These are phyloP conservation scores for Aspergillus steynii DNA, from an alignment of 495 filamentous ascomycete species.

Conservation along the genomic window DNA sequence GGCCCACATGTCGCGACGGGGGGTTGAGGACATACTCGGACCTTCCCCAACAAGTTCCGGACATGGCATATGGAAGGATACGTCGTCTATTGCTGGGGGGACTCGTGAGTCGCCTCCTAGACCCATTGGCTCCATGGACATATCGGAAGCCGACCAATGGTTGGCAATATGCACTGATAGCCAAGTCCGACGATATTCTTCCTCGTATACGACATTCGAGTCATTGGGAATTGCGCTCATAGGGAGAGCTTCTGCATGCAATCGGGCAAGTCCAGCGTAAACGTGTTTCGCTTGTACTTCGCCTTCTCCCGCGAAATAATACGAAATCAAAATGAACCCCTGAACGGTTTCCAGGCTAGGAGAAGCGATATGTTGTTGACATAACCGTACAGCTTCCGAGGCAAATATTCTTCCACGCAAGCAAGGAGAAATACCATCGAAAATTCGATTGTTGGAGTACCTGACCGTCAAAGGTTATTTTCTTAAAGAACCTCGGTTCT, in stretches of 20 bases:
- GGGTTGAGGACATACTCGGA: background rate
- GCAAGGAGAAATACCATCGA: slow-evolving; percentile 14
- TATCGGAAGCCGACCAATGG: slow-evolving; percentile 25
- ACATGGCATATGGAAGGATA: slow-evolving; percentile 14
- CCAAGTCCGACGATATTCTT: slow-evolving; percentile 23
- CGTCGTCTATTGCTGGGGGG: slow-evolving; percentile 22
- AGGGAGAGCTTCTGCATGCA: slow-evolving; percentile 24
- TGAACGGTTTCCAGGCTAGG: slow-evolving; percentile 26
- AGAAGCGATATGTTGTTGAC: slow-evolving; percentile 11
- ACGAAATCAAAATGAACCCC: slow-evolving; percentile 20
- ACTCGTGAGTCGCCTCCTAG: slow-evolving; percentile 4
- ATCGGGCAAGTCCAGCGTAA: slow-evolving; percentile 24
- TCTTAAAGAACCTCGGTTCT: no score
- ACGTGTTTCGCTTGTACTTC: slow-evolving; percentile 22
- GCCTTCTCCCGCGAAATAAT: slow-evolving; percentile 25
- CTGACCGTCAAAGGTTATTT: slow-evolving; percentile 5
- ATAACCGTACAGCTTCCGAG: slow-evolving; percentile 13
- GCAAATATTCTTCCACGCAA: slow-evolving; percentile 19
- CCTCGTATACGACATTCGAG: slow-evolving; percentile 12
- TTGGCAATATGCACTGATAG: slow-evolving; percentile 23
- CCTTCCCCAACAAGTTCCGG: slow-evolving; percentile 6
- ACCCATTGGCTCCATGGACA: slow-evolving; percentile 19
- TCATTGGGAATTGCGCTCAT: background rate
- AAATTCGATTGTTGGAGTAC: slow-evolving; percentile 19
- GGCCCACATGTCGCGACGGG: slow-evolving; percentile 25